Evolutionary conservation across 352 stramenopile genomes (phyloP), one percentile per base, ranked within the genome.

Genomic region (Pythium guiyangense): DNA sequence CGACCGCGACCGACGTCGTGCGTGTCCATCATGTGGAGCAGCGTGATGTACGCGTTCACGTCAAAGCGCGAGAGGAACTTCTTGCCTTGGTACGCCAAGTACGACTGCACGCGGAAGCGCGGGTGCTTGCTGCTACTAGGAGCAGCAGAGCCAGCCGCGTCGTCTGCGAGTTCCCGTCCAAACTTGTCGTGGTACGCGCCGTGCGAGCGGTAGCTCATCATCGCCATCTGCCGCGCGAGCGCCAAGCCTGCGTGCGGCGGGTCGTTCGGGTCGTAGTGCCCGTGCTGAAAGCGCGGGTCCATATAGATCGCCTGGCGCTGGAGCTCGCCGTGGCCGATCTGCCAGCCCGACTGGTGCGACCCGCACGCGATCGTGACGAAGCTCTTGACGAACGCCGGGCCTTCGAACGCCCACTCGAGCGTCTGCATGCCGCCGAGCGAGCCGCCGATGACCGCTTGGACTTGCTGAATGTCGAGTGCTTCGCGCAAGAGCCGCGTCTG

Each of bases 361-460:
- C 91, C 90, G 69, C 94, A 98, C 17, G 93, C 94, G 70, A 98
- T 98, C 10, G 93, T 76, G 49, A 98, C 73, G 40, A 97, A 84
- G n/a, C 81, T 93, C 52, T 86, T 65, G 18, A 98, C 88, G 52
- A 90, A 96, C 6, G 81, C 73, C 6, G 67, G 56, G 2, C 80
- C 92, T 45, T 97, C 69, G 46, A 97, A 96, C 12, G 80, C 91
- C 90, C 96, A 98, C 70, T 99, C 96, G 51, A 99, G 88, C n/a
- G 90, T 83, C 71, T 98, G 94, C 96, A 99, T 99, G 27, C 96
- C 96, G 29, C 96, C 96, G 64, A 98, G 88, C n/a, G 88, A 98
- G 18, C 96, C 96, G 34, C 96, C 96, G 59, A 99, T 89, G 4
- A 99, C 96, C 17, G 76, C 35, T 34, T 47, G 48, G 5, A 57